phyloP scores from a whole-genome alignment of 2,329 filamentous ascomycete species.

The Diaporthe australafricana region DNA sequence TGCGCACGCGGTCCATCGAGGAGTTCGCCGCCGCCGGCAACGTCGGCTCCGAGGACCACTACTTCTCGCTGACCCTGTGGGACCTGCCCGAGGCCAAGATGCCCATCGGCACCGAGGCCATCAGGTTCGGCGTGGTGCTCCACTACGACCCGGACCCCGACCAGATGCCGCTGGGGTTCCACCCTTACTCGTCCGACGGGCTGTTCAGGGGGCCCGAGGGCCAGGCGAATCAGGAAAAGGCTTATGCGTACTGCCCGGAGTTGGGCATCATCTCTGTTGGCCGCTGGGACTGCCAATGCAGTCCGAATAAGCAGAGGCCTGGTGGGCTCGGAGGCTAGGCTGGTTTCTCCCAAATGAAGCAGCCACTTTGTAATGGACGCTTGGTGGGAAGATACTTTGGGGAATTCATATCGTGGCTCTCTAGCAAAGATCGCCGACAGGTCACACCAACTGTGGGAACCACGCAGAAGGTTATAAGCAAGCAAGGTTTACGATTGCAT shows the following conservation, averaged over 20 bases:
- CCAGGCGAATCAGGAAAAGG: constrained; percentile 27
- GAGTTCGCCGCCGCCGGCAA: background rate
- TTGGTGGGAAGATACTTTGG: background rate
- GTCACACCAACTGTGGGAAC: background rate
- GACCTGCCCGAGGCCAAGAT: constrained; percentile 59
- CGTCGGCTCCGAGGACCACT: constrained; percentile 60
- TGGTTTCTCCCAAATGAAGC: background rate
- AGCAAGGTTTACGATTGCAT: background rate
- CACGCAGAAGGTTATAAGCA: background rate
- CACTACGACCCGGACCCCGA: background rate
- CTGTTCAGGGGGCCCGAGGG: constrained; percentile 11
- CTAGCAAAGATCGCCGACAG: background rate
- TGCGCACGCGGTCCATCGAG: constrained; percentile 57
- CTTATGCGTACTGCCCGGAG: constrained; percentile 16
- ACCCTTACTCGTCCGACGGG: constrained; percentile 22
- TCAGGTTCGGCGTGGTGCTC: constrained; percentile 6
- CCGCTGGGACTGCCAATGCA: constrained; percentile 19
- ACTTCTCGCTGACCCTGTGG: constrained; percentile 65
- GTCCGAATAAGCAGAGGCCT: constrained; percentile 6
- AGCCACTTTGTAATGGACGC: background rate
- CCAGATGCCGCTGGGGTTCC: constrained; percentile 31
- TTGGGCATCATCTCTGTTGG: constrained; percentile 15
- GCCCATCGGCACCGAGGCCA: constrained; percentile 44
- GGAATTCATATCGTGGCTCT: background rate
- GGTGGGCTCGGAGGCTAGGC: constrained; percentile 18